These are phyloP conservation scores for Peronosclerospora sorghi DNA, from an alignment of 352 stramenopile genomes.

Conservation along the genomic window DNA sequence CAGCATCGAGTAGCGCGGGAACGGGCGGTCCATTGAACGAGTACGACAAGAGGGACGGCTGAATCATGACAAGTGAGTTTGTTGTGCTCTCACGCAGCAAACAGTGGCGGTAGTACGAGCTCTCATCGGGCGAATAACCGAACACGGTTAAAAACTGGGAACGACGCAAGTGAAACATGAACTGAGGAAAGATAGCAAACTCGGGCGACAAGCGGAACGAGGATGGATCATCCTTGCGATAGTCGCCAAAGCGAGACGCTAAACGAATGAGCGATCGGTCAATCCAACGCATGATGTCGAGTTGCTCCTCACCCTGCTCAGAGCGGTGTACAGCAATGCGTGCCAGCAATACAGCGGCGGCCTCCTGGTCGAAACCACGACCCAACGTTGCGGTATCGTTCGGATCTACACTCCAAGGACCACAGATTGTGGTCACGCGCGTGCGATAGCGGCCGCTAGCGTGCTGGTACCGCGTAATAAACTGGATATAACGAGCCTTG, in stretches of 20 bases:
- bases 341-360: constrained; percentile 94
- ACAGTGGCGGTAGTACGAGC: constrained; percentile 92
- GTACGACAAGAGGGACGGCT: constrained; percentile 98
- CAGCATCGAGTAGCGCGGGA: constrained; percentile 81
- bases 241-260: constrained; percentile 98
- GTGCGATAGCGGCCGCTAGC: constrained; percentile 91
- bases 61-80: constrained; percentile 99
- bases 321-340: constrained; percentile 81
- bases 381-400: constrained; percentile 90
- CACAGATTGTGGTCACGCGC: constrained; percentile 95
- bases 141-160: constrained; percentile 99
- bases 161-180: constrained; percentile 98
- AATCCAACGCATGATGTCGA: constrained; percentile 86
- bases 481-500: constrained; percentile 94
- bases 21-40: constrained; percentile 88
- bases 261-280: constrained; percentile 97
- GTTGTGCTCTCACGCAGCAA: constrained; percentile 93
- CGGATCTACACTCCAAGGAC: constrained; percentile 89
- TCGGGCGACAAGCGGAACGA: constrained; percentile 94
- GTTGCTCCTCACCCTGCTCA: constrained; percentile 75
- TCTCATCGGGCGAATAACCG: constrained; percentile 98
- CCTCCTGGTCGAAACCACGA: constrained; percentile 97
- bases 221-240: constrained; percentile 94
- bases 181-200: constrained; percentile 99
- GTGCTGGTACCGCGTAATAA: constrained; percentile 99